Percentiles rank a stretch among this genome's conserved stretches.
phyloP scores from a whole-genome alignment of 202 grass and related monocot genomes.

The Miscanthus sacchariflorus region DNA sequence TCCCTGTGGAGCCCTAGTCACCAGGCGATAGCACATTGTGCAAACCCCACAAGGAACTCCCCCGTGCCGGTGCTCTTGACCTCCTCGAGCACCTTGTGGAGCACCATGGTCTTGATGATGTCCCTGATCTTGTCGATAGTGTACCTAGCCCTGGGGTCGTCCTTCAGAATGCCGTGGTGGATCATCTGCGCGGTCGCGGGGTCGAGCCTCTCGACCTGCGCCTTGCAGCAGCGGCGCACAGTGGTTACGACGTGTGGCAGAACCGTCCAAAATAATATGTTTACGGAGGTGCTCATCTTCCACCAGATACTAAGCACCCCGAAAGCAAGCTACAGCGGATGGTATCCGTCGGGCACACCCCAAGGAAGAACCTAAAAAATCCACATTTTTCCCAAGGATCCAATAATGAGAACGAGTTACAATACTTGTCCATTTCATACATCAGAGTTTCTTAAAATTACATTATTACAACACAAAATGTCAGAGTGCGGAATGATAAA shows the following conservation, averaged over 20 bases:
- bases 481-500: too few relatives aligned
- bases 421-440: too few relatives aligned
- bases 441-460: too few relatives aligned
- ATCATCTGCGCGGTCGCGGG: conserved; percentile 61
- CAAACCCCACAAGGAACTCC: conserved; percentile 59
- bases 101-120: conserved; percentile 66
- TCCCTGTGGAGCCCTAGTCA: conserved; percentile 6
- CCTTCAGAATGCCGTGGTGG: conserved; percentile 56
- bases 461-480: too few relatives aligned
- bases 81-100: conserved; percentile 88
- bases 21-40: conserved; percentile 64
- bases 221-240: conserved; percentile 61
- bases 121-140: conserved; percentile 68
- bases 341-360: too few relatives aligned
- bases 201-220: conserved; percentile 64
- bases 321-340: too few relatives aligned
- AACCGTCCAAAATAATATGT: too few relatives aligned
- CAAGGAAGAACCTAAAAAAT: too few relatives aligned
- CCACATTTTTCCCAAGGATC: too few relatives aligned
- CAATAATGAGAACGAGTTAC: too few relatives aligned
- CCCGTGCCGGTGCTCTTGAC: conserved; percentile 76
- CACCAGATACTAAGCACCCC: too few relatives aligned
- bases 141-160: conserved; percentile 42
- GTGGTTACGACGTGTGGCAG: conserved; percentile 48
- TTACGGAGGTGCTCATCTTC: too few relatives aligned